Evolutionary conservation across 495 filamentous ascomycete genomes (phyloP), one percentile per base, ranked within the genome.

Genomic region (Penicillium turbatum): DNA sequence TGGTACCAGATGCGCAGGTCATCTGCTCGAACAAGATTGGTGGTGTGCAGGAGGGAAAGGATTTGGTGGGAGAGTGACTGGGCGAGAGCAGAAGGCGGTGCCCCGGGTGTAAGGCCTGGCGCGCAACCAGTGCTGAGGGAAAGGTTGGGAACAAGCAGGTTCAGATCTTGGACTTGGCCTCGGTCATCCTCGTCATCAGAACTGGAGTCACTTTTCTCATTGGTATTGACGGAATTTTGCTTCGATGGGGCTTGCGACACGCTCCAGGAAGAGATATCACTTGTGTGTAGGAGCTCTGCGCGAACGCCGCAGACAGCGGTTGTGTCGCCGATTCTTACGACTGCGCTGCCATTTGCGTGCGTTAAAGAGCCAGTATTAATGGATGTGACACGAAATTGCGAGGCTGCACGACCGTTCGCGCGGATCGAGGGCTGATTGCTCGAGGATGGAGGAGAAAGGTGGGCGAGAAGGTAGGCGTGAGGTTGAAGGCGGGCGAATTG

Each of bases 401-500:
- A 67, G 12, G 90, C 82, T 3, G 73, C 63, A 54, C 93, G 90
- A 49, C 86, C 87, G 69, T 91, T 93, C 59, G 90, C 86, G 57
- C 92, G 87, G 31, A 79, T 70, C 15, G 83, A 72, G n/a, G 82
- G 70, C 5, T 81, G 71, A 31, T 74, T 72, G 53, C 73, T 72
- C n/a, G 79, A 61, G 30, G 74, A 58, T 24, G 80, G 63, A n/a
- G 83, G 79, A 34, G 84, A 76, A 54, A 98, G 87, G 63, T 91
- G 90, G 27, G 89, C 87, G 65, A 91, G 86, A 45, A 97, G 90
- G 77, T 87, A 97, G 30, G 89, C 84, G 56, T 85, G 82, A 7
- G 93, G 93, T 52, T 90, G 86, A 68, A 98, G 84, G 54, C 91
- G 90, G 53, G 91, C 90, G 68, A 96, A 95, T 62, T 88, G 87